phyloP scores from a whole-genome alignment of 805 yeast species.

The Candida arabinofermentans region DNA sequence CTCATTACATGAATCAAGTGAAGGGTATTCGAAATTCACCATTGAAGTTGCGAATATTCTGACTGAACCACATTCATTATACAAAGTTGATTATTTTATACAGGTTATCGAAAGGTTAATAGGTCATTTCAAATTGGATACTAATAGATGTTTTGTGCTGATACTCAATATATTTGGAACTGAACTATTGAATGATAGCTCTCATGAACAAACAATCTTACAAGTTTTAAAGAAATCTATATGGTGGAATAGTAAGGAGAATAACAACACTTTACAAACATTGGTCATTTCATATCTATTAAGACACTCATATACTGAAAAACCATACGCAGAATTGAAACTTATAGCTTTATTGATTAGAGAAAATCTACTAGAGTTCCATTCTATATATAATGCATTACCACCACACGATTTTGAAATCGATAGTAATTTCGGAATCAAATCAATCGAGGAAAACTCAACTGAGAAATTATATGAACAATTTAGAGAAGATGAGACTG shows the following conservation, averaged over 20 bases:
- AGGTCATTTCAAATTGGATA: slow-evolving; percentile 75
- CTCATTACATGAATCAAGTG: slow-evolving; percentile 66
- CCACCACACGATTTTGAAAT: slow-evolving; percentile 39
- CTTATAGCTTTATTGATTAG: slow-evolving; percentile 56
- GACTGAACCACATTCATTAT: slow-evolving; percentile 35
- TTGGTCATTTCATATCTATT: slow-evolving; percentile 25
- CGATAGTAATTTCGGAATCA: slow-evolving; percentile 13
- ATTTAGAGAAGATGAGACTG: slow-evolving; percentile 47
- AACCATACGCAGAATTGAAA: slow-evolving; percentile 19
- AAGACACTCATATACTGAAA: slow-evolving; percentile 37
- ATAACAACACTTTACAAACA: slow-evolving; percentile 18
- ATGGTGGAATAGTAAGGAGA: slow-evolving; percentile 49
- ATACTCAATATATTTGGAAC: slow-evolving; percentile 50
- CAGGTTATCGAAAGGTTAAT: slow-evolving; percentile 52
- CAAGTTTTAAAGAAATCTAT: slow-evolving; percentile 47
- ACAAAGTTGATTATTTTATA: slow-evolving; percentile 40
- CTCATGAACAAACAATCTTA: slow-evolving; percentile 43
- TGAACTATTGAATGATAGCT: slow-evolving; percentile 32
- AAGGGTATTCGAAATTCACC: slow-evolving; percentile 69
- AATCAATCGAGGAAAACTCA: slow-evolving; percentile 18
- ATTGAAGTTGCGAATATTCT: slow-evolving; percentile 44
- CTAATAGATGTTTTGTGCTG: slow-evolving; percentile 62
- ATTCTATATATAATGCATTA: slow-evolving; percentile 53
- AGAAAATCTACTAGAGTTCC: slow-evolving; percentile 61
- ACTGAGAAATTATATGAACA: slow-evolving; percentile 40